These are phyloP conservation scores for Xylaria longipes DNA, from an alignment of 495 filamentous ascomycete genomes.

Conservation along the genomic window DNA sequence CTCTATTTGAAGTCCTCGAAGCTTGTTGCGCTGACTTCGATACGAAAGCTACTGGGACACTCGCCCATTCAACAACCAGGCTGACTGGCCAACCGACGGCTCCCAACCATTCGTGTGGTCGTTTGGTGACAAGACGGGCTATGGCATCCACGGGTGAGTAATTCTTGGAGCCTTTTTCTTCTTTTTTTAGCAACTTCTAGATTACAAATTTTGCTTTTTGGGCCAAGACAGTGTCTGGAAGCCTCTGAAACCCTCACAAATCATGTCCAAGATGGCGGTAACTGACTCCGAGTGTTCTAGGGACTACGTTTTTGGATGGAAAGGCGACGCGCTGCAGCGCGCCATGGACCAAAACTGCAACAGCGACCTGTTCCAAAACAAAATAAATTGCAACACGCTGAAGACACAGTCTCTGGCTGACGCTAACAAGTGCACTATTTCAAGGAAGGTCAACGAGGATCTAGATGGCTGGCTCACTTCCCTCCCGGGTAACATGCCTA, in stretches of 20 bases:
- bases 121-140: slow-evolving; percentile 51
- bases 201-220: too few relatives aligned
- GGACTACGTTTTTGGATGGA: slow-evolving; percentile 56
- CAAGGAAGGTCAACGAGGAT: slow-evolving; percentile 41
- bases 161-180: too few relatives aligned
- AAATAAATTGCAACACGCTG: slow-evolving; percentile 49
- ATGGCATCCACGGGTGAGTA: too few relatives aligned
- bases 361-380: slow-evolving; percentile 41
- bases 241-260: too few relatives aligned
- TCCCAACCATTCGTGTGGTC: slow-evolving; percentile 52
- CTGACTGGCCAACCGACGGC: slow-evolving; percentile 46
- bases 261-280: too few relatives aligned
- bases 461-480: slow-evolving; percentile 42
- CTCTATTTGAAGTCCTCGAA: background rate
- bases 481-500: slow-evolving; percentile 42
- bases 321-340: slow-evolving; percentile 50
- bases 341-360: slow-evolving; percentile 51
- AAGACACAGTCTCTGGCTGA: slow-evolving; percentile 43
- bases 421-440: slow-evolving; percentile 47
- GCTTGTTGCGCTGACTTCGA: background rate
- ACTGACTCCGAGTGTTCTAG: too few relatives aligned
- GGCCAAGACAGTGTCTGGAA: too few relatives aligned
- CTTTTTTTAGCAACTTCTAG: too few relatives aligned
- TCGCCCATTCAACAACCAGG: slow-evolving; percentile 47
- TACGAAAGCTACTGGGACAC: slow-evolving; percentile 48